Base-by-base conservation (phyloP, 805 yeast species). In the Lachancea quebecensis region DNA sequence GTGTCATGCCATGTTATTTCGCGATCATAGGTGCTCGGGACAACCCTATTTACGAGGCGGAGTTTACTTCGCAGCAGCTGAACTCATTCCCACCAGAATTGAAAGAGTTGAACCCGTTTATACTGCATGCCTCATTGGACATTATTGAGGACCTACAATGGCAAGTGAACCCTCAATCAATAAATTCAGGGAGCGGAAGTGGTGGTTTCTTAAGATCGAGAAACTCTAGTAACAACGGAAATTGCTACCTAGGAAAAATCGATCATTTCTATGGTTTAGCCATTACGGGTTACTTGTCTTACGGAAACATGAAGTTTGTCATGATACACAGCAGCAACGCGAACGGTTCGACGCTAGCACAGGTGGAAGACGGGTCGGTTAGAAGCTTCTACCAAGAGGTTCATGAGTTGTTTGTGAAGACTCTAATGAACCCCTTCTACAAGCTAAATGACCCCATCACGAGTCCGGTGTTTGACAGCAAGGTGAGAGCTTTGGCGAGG, bases 61-160 rank as follows among this genome's bases (percentile, higher is more conserved):
- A 89, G 58, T 82, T 90, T 31, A 47, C 38, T 16, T 48, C 38
- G 15, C 43, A 38, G 27, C 50, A 43, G n/a, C 38, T 36, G 27
- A 47, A 36, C 16, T 53, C 55, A 58, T 83, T 89, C 53, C 74
- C 90, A 1, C 69, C 77, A 8, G 85, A 81, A 41, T 76, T 87
- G 62, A 75, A 75, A 54, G 96, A 91, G 57, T 67, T 91, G 32
- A 81, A 84, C 53, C 97, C 96, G 17, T 91, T 89, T 57, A 81
- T 93, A 27, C 75, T 90, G 31, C 95, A 93, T 59, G 78, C 96
- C 1, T 79, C 98, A 2, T 66, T 93, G 32, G 99, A 93, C 62
- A 73, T 93, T n/a, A 80, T 93, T 0, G 96, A 93, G 51, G 96
- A 90, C 55, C 66, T 79, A 2, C 97, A 89, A 59, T 89, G 95